Base-by-base conservation (phyloP, 2,329 filamentous ascomycete species). In the Colletotrichum melonis region DNA sequence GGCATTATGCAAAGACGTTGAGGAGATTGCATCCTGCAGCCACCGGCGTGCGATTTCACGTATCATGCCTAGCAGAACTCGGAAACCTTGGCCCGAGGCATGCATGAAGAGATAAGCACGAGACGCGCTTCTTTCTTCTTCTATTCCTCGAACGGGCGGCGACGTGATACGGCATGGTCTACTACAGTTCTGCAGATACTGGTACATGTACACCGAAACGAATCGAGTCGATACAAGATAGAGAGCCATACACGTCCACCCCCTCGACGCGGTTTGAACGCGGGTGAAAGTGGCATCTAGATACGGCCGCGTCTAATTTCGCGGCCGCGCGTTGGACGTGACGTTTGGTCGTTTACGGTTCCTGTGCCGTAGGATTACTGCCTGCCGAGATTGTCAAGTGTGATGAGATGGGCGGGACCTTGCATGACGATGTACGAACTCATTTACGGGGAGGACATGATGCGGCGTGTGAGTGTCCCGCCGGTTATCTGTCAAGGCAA, bases 341-440 rank as follows among this genome's bases (percentile, higher is more conserved):
- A 42, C 16, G 16, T 11, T 49, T 49, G 42, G 19, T n/a, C 8
- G 19, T n/a, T 49, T 49, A 35, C 42, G 30, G 30, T 32, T 42
- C 6, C 38, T 42, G 38, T 42, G 38, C 38, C 38, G 38, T 3
- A 4, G 5, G 38, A 42, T 3, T 19, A 42, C 16, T 42, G 38
- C 28, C 35, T 22, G n/a, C 54, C 54, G 71, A 73, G 71, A 73
- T 58, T 73, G 57, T 73, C 67, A 65, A 54, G 32, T 73, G 71
- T 60, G 71, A 73, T 62, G 22, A 66, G 60, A 70, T 64, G 14
- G 26, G 22, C 54, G 22, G 54, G 54, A 28, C 22, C 22, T 24
- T 24, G 22, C 26, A 56, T 26, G 57, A 26, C 32, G 16, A 42
- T 14, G 35, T 16, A 7, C 38, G 38, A 12, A 35, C 42, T 49